phyloP scores from a whole-genome alignment of 2,329 filamentous ascomycete species.

The Aureobasidium mangrovei region DNA sequence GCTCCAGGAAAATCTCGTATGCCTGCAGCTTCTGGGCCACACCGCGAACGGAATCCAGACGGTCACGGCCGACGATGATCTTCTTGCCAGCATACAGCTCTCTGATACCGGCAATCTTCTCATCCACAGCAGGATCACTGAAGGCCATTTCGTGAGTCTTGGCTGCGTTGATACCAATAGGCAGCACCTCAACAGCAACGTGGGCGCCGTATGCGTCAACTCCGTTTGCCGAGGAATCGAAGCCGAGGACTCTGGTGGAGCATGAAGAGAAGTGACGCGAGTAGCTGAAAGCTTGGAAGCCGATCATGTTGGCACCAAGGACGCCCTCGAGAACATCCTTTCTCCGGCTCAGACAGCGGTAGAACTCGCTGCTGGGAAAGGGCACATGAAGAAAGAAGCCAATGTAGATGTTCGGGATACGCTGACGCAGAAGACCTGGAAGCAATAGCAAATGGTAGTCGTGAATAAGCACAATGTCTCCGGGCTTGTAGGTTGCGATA shows the following conservation, averaged over 20 bases:
- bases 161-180: conserved; percentile 86
- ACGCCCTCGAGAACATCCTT: conserved; percentile 88
- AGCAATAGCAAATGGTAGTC: conserved; percentile 90
- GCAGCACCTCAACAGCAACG: conserved; percentile 86
- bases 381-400: conserved; percentile 91
- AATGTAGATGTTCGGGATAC: conserved; percentile 81
- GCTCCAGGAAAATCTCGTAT: conserved; percentile 83
- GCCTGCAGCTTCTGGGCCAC: conserved; percentile 94
- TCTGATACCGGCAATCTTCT: conserved; percentile 62
- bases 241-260: conserved; percentile 84
- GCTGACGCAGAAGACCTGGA: conserved; percentile 78
- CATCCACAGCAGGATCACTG: conserved; percentile 57
- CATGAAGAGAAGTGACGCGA: conserved; percentile 91
- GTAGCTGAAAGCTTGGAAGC: conserved; percentile 93
- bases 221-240: conserved; percentile 73
- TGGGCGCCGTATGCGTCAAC: conserved; percentile 84
- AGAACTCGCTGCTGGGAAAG: conserved; percentile 92
- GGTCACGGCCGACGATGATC: conserved; percentile 88
- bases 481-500: conserved; percentile 79
- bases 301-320: conserved; percentile 83
- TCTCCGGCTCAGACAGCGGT: conserved; percentile 76
- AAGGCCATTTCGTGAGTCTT: conserved; percentile 70
- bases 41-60: conserved; percentile 85
- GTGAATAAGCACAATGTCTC: conserved; percentile 85
- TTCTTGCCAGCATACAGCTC: conserved; percentile 81